Evolutionary conservation across 2,329 filamentous ascomycete species (phyloP), one percentile per base, ranked within the genome.

Genomic region (Bipolaris zeicola): DNA sequence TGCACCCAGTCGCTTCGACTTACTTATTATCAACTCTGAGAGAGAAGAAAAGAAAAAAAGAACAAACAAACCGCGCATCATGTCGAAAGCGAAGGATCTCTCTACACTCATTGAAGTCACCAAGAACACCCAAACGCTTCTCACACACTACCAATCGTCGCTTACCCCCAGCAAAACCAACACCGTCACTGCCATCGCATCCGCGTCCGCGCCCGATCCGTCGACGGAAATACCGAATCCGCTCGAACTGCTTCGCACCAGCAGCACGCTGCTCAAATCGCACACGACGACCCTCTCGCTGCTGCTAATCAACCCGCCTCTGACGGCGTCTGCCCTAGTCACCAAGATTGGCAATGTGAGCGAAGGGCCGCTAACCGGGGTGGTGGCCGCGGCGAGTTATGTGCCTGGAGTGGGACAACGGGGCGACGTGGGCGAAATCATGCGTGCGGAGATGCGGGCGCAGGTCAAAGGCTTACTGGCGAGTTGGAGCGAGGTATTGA

Each of bases 211-310:
- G 6, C 10, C 67, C 11, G 55, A 58, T 26, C 55, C 67, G 24
- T 49, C 64, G 16, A 36, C 48, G 55, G 75, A 64, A 45, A 58
- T 69, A 3, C 66, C 58, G 52, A 76, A 70, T 63, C 81, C 87
- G 8, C 83, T 96, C 22, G 78, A 86, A 13, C 82, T 94, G 55
- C 86, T 93, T 33, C 84, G 85, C 66, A 89, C 93, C 67, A 84
- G 90, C 0, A 85, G 91, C 0, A 85, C 83, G 24, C 82, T 96
- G 5, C 85, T 96, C 57, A 88, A 86, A 72, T 91, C 92, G 0
- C 92, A 97, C 71, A 85, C 88, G 1, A 96, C 92, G 5, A 96
- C 96, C 61, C 82, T 97, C 24, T 94, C 91, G 0, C 87, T 97
- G 0, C 84, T 98, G 11, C 85, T 95, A 1, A 89, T 96, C 69